Base-by-base conservation (phyloP, 495 filamentous ascomycete species). In the Xanthoparmelia taractica region DNA sequence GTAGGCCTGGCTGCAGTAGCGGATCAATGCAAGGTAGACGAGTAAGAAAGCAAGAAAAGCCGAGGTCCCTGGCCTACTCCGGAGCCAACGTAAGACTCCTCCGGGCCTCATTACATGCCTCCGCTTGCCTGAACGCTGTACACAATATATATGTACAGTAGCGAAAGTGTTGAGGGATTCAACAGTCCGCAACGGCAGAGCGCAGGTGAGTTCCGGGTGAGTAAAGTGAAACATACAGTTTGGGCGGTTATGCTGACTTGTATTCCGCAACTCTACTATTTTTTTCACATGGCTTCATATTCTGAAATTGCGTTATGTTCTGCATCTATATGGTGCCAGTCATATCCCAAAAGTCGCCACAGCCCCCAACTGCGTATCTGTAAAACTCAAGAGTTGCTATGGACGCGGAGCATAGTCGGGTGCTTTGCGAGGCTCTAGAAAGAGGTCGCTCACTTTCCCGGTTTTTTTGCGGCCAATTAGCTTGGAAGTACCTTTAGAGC, bases 1-100 rank as follows among this genome's bases (percentile, higher is more conserved):
- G 63, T 68, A 75, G 47, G 68, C 48, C 57, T 67, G 65, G 58
- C 64, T 66, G 58, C 68, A 75, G 54, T 68, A 64, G 36, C 69
- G 50, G 29, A 76, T 62, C 17, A 73, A 63, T 29, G 69, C 58
- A 31, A 73, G 52, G 55, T 73, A 76, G 57, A 75, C 47, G 33
- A 73, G 29, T 33, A 68, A 58, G 41, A 74, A 74, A 55, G 68
- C 60, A 50, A 64, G 31, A 56, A 75, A 63, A 36, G 43, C 45
- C 31, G 60, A 57, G 25, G n/a, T 55, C 38, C 60, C 20, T 36
- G 60, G 27, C 41, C 34, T 57, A 37, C 20, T 25, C 29, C 60
- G 27, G 20, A 63, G 60, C 15, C 52, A 55, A 52, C 52, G 50
- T 20, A 63, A 34, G 12, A 57, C 20, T 6, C 50, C 50, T 0